A percentile compares a stretch with the other conserved stretches of the same genome.
phyloP scores from a whole-genome alignment of 768 basidiomycete genomes.

The Filobasidium floriforme region DNA sequence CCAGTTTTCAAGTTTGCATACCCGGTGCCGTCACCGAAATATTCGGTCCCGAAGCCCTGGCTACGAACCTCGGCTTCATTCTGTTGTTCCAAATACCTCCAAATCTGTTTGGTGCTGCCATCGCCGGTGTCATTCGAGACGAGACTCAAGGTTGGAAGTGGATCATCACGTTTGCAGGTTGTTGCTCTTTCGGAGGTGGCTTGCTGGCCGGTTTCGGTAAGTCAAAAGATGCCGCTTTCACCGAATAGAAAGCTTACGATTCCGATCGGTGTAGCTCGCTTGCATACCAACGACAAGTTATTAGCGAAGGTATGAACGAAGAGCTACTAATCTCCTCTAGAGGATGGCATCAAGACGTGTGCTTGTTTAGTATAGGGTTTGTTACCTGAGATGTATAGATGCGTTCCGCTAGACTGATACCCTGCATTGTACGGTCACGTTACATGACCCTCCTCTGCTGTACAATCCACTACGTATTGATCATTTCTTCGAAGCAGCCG shows the following conservation, averaged over 20 bases:
- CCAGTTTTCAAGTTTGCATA: slow-evolving; percentile 3
- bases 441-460: too few relatives aligned
- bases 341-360: too few relatives aligned
- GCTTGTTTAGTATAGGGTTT: too few relatives aligned
- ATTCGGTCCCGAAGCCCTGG: slow-evolving; percentile 3
- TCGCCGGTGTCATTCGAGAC: slow-evolving; percentile 2
- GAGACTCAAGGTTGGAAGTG: background rate
- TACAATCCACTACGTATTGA: too few relatives aligned
- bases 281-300: too few relatives aligned
- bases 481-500: background rate
- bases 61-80: slow-evolving; percentile 3
- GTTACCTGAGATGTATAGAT: too few relatives aligned
- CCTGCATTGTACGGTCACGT: too few relatives aligned
- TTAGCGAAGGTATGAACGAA: too few relatives aligned
- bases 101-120: background rate
- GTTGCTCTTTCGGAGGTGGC: background rate
- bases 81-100: background rate
- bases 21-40: background rate
- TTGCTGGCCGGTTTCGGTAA: background rate
- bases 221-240: background rate
- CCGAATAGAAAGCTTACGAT: too few relatives aligned
- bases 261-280: too few relatives aligned
- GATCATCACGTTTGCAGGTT: slow-evolving; percentile 1
- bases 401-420: too few relatives aligned
- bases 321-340: too few relatives aligned